Base-by-base conservation (phyloP, 768 basidiomycete genomes). In the Piloderma croceum region DNA sequence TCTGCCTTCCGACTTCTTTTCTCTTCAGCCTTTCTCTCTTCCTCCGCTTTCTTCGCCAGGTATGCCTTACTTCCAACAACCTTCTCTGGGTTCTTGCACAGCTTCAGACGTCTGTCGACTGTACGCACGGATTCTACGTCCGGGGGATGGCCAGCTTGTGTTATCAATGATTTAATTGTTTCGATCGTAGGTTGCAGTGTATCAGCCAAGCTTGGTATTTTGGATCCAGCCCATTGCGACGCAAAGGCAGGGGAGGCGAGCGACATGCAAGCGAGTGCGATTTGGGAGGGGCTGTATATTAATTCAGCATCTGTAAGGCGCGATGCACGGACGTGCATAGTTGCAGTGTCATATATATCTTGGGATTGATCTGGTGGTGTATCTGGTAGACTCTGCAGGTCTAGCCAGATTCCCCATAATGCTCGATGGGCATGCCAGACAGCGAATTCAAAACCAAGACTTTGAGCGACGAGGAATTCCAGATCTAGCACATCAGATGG, bases 51-150 rank as follows among this genome's bases (percentile, higher is more conserved):
- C 57, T 79, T 81, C 17, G 77, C 75, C 19, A 81, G 59, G 59
- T 84, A 91, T 3, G 88, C 84, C 45, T 78, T 82, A 46, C 81
- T 94, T n/a, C 91, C 92, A 10, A 81, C 79, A 5, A 94, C 82
- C 61, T 93, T 96, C 62, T 94, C 92, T 4, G 96, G 96, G 53
- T 99, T 98, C 58, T 91, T 89, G 69, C 94, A 97, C 25, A 84
- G 54, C 53, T 79, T 83, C 34, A 99, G 67, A 33, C 91, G 71
- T 55, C 83, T 76, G 59, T 99, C 96, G 6, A 98, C 83, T 53
- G 88, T 85, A 11, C 88, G 83, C 11, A 97, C 91, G 22, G 74
- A 69, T 44, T 90, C 90, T 10, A 94, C 70, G 43, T 88, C 73
- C n/a, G 90, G 79, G 19, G 75, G 72, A 15, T 70, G 69, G 12